These are phyloP conservation scores for Pueraria montana DNA, from an alignment of 306 rosid species.

Conservation along the genomic window DNA sequence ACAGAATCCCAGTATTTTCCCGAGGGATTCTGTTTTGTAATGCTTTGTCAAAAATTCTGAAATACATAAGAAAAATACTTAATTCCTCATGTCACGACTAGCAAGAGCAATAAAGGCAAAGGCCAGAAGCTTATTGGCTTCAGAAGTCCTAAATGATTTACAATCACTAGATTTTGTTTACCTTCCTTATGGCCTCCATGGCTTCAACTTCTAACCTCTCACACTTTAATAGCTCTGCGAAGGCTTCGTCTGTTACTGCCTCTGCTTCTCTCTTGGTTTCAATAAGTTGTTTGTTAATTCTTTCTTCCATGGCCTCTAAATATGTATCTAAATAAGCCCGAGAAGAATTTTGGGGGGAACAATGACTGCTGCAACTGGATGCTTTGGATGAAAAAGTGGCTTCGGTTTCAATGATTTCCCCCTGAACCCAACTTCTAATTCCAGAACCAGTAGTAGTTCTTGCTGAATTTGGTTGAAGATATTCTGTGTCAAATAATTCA, in stretches of 20 bases:
- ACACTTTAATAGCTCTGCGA: constrained; percentile 53
- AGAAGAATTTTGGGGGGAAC: constrained; percentile 61
- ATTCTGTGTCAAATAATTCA: constrained; percentile 47
- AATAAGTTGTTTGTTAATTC: constrained; percentile 53
- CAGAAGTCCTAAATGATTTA: constrained; percentile 18
- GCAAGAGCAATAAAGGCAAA: constrained; percentile 33
- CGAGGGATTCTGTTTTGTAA: constrained; percentile 32
- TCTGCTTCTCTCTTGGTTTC: constrained; percentile 66
- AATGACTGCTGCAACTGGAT: constrained; percentile 49
- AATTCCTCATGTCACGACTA: constrained; percentile 12
- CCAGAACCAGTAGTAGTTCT: constrained; percentile 44
- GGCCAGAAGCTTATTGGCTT: constrained; percentile 14
- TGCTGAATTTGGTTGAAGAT: constrained; percentile 54
- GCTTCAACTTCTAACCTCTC: constrained; percentile 71
- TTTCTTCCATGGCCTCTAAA: constrained; percentile 61
- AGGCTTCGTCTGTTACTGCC: constrained; percentile 55
- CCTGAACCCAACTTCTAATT: constrained; percentile 50
- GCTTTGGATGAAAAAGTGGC: constrained; percentile 53
- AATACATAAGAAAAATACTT: constrained; percentile 12
- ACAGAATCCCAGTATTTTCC: constrained; percentile 21
- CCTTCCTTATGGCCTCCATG: constrained; percentile 70
- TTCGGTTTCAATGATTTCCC: constrained; percentile 51
- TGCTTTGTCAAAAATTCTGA: constrained; percentile 25
- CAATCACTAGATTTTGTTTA: constrained; percentile 43
- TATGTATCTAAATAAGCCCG: constrained; percentile 51